Base-by-base conservation (phyloP, 2,329 filamentous ascomycete genomes). In the Ceratocystis ficicola region DNA sequence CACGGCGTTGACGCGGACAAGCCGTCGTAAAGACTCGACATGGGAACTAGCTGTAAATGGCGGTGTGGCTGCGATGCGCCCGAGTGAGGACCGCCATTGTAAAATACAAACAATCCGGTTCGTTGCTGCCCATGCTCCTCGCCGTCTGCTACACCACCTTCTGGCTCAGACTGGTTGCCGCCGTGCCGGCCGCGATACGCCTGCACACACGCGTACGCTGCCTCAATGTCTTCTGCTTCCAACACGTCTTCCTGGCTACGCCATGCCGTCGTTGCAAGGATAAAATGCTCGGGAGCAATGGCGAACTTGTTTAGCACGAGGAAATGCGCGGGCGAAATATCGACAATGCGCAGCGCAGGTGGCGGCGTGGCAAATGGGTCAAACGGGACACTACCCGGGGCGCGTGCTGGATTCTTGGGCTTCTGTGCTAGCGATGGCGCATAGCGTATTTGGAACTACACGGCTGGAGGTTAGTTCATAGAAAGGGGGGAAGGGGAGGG, bases 251-350 rank as follows among this genome's bases (percentile, higher is more conserved):
- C 85, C 76, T 90, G 87, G n/a, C 77, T 76, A 71, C 83, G 82
- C 72, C 85, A 84, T 0, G 76, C 73, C n/a, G 76, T 81, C 0
- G 87, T 90, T 0, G 84, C 82, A 61, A 90, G 79, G 70, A 90
- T 88, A 72, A 88, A 88, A 75, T 90, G 87, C 70, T 85, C 80
- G 0, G 82, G 80, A 44, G 88, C 85, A 62, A 90, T 75, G 62
- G 87, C 86, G 70, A 87, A 90, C 73, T 90, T 90, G 77, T 90
- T 90, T 50, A 90, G 77, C 1, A 90, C 83, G 52, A 90, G 78
- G 67, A 80, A 79, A 73, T 90, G 86, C 7, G 76, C 73, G 0
- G 82, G 76, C 1, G 76, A 77, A 6, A 88, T 71, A 30, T 74
- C 73, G 17, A 80, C 73, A 55, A 85, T 74, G 46, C 86, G 76